Evolutionary conservation across 2,329 filamentous ascomycete species (phyloP), one percentile per base, ranked within the genome.

Genomic region (Malbranchea zuffiana): DNA sequence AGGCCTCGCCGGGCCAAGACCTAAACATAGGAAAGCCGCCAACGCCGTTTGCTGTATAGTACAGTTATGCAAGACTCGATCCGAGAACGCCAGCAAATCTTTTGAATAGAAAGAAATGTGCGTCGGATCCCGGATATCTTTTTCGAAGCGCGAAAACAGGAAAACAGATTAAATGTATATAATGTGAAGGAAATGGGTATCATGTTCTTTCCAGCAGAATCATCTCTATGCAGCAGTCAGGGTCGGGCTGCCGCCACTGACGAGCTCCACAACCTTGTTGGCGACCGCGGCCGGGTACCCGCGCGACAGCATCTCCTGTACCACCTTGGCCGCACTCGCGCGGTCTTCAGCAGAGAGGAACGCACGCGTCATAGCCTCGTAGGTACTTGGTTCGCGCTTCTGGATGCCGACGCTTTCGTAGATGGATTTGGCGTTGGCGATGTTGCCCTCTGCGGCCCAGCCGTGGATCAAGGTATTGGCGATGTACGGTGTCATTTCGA

Each of bases 391-490:
- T 66, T 98, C 90, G 40, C 90, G 79, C 64, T 80, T 86, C 37
- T 78, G 73, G 18, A 75, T 72, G 6, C 78, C 74, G 3, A 98
- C 78, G n/a, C 73, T 70, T 41, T 82, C 72, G 56, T 93, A 98
- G 44, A 95, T 78, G 16, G 72, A 65, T 53, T 79, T 76, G 12
- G 86, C 83, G 60, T 85, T 87, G 42, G 66, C 62, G 29, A 96
- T 82, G 45, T 92, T 74, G 61, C 81, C 80, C 57, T 82, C 82
- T 10, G 80, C 73, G 15, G 88, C 84, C 88, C 90, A 98, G 45
- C 90, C 90, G 55, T 96, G 87, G 53, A 98, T 96, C 30, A 98
- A 71, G 4, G 88, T 94, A 67, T 98, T 98, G 54, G 90, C 90
- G 55, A 98, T 96, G 64, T 98, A 98, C 0, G 90, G 82, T 2